Evolutionary conservation across 2,329 filamentous ascomycete genomes (phyloP).

Genomic region (Botryosphaeria dothidea): DNA sequence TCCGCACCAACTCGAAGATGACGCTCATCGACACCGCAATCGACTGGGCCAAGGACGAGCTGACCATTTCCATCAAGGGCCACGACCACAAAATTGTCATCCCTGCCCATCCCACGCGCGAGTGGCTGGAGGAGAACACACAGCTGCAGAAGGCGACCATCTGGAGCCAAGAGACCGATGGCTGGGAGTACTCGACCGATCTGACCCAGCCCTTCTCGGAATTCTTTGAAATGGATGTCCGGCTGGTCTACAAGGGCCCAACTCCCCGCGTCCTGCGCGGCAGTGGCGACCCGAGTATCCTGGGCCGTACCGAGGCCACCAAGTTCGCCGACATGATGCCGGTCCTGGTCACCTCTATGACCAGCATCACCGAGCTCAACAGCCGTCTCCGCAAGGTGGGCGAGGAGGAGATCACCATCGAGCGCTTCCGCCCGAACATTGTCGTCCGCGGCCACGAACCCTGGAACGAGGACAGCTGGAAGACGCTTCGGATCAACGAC

Average conservation of each 20-base stretch:
- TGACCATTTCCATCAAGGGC: conserved; percentile 53
- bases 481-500: conserved; percentile 52
- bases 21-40: conserved; percentile 61
- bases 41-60: conserved; percentile 35
- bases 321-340: conserved; percentile 64
- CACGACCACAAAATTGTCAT: conserved; percentile 51
- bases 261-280: conserved; percentile 55
- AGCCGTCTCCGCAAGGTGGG: conserved; percentile 45
- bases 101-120: conserved; percentile 54
- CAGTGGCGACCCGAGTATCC: conserved; percentile 54
- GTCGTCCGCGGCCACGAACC: conserved; percentile 57
- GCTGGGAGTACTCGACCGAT: conserved; percentile 52
- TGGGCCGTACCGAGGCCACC: conserved; percentile 56
- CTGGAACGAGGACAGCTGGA: conserved; percentile 67
- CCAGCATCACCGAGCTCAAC: conserved; percentile 61
- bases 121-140: conserved; percentile 59
- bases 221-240: conserved; percentile 58
- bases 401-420: conserved; percentile 55
- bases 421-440: conserved; percentile 66
- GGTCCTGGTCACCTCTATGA: conserved; percentile 56
- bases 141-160: conserved; percentile 53
- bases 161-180: conserved; percentile 61
- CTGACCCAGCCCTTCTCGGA: conserved; percentile 57
- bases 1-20: conserved; percentile 62
- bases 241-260: conserved; percentile 64